Base-by-base conservation (phyloP, 306 rosid genomes). In the Comarum palustre region DNA sequence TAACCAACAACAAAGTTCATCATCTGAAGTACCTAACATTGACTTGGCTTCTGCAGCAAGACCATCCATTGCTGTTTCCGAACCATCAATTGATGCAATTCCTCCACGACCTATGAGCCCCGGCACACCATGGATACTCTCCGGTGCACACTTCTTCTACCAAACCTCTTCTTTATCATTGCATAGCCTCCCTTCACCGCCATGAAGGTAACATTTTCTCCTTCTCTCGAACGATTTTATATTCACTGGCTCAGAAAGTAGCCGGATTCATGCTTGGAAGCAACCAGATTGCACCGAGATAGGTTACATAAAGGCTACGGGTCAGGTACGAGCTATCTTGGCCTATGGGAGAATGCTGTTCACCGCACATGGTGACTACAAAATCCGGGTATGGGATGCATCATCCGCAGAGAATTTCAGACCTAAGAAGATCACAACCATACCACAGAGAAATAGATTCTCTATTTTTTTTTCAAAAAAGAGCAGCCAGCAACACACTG, bases 161-260 rank as follows among this genome's bases (percentile, higher is more conserved):
- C 1, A 82, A 75, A 19, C 83, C 80, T 13, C 80, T 81, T 39
- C 78, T 85, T 54, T 85, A 82, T 75, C 85, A 82, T 34, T 86
- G 90, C 85, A 83, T 86, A 45, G 85, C 90, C 22, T 86, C 90
- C 39, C 85, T 86, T 27, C 90, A 86, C 75, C 85, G 85, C 62
- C 82, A 79, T 6, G 87, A 86, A 71, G 90, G 87, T 15, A 83
- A 83, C 66, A 81, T 86, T 25, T 73, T 78, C 78, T 80, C 87
- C 5, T 73, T 86, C 20, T 83, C 51, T 69, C 85, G 2, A 78
- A 78, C 39, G 85, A 83, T 73, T 81, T 83, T 11, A 74, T 83
- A 43, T 86, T 81, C 78, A 83, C 82, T 4, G 80, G 90, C 76
- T 80, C 90, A 2, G 87, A 81, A 20, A 86, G 87, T 66, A 79